Conservation (phyloP, 2,329 filamentous ascomycete genomes). For the Keithomyces neogunnii region DNA sequence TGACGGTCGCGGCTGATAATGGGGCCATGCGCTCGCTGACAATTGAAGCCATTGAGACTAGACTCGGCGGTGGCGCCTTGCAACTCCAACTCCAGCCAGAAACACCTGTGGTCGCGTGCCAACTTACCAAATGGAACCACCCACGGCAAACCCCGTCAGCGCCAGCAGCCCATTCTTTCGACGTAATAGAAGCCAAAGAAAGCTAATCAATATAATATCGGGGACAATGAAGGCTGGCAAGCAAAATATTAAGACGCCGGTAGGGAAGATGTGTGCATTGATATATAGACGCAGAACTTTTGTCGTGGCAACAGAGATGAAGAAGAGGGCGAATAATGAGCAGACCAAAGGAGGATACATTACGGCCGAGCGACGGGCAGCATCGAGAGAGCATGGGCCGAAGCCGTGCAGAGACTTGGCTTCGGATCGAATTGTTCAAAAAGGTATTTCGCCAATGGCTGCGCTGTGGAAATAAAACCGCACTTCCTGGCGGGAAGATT, state of each 20-base stretch:
- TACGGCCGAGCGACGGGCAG: constrained; percentile 1
- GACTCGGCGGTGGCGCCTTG: not conserved
- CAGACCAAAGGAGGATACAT: constrained; percentile 14
- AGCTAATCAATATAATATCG: constrained; percentile 18
- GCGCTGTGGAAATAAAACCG: not conserved
- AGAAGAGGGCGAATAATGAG: constrained; percentile 21
- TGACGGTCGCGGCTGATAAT: not conserved
- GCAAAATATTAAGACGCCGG: constrained; percentile 19
- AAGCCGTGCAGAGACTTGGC: not conserved
- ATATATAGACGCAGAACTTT: constrained; percentile 20
- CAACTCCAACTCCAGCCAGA: not conserved
- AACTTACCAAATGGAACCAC: constrained; percentile 18
- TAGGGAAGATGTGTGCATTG: constrained; percentile 18
- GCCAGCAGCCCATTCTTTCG: constrained; percentile 15
- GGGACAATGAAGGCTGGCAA: constrained; percentile 22
- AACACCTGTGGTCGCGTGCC: not conserved
- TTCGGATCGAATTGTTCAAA: not conserved
- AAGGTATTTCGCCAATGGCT: not conserved
- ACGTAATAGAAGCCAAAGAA: constrained; percentile 16
- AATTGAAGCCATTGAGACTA: not conserved
- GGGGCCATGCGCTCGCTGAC: too few relatives aligned
- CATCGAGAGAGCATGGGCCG: constrained; percentile 2
- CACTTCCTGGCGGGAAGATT: too few relatives aligned
- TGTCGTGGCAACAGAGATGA: constrained; percentile 17
- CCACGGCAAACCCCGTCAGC: constrained; percentile 13